phyloP scores from a whole-genome alignment of 306 rosid species.

The Spatholobus suberectus region DNA sequence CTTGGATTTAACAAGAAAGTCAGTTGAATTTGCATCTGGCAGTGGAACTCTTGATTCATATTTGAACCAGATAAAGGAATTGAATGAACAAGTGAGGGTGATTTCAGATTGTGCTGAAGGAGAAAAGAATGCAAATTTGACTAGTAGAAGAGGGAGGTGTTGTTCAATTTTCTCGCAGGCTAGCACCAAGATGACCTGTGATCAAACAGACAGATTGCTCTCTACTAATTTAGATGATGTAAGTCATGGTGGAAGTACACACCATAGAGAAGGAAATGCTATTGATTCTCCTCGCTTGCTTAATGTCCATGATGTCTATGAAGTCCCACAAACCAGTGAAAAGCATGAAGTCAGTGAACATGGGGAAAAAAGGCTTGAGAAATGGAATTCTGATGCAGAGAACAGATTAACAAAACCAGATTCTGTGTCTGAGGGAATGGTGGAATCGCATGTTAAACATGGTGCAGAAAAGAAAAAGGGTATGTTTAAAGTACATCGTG shows the following conservation, averaged over 20 bases:
- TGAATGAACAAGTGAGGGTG: conserved; percentile 72
- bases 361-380: conserved; percentile 35
- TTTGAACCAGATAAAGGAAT: conserved; percentile 61
- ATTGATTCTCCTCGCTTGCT: conserved; percentile 43
- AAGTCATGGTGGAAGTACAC: conserved; percentile 25
- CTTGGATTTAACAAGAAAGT: conserved; percentile 45
- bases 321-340: conserved; percentile 58
- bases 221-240: conserved; percentile 38
- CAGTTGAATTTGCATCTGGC: conserved; percentile 14
- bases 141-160: conserved; percentile 41
- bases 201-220: conserved; percentile 34
- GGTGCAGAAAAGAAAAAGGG: conserved; percentile 49
- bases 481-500: conserved; percentile 22
- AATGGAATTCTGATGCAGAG: conserved; percentile 41
- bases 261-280: conserved; percentile 17
- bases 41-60: conserved; percentile 51
- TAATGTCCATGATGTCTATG: conserved; percentile 69
- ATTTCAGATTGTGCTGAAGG: conserved; percentile 57
- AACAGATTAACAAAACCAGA: conserved; percentile 53
- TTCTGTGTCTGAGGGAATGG: conserved; percentile 39
- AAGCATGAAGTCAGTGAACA: conserved; percentile 36
- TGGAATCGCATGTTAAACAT: conserved; percentile 25
- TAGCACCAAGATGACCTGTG: conserved; percentile 21
- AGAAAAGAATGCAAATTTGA: conserved; percentile 43
- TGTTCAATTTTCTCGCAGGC: conserved; percentile 48